Conservation (phyloP, 805 yeast genomes). For the Starmerella vaccinii region DNA sequence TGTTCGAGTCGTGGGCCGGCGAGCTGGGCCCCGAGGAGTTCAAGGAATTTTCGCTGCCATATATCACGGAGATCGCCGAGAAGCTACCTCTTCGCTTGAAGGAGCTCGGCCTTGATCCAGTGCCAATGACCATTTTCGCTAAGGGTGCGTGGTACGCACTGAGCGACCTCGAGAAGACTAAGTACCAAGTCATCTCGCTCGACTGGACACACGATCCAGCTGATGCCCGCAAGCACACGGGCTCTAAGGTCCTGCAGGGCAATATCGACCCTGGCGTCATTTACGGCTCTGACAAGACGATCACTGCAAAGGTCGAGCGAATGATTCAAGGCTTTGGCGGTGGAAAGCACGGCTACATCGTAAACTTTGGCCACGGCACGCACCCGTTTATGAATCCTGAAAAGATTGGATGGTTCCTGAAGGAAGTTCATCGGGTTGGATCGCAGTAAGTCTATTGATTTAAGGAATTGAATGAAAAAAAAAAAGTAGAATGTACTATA, state of each 20-base stretch:
- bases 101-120: slow-evolving; percentile 63
- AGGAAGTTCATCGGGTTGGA: slow-evolving; percentile 80
- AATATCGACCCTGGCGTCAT: slow-evolving; percentile 92
- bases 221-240: slow-evolving; percentile 53
- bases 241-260: slow-evolving; percentile 72
- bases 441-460: neutral
- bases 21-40: slow-evolving; percentile 88
- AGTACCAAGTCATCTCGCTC: slow-evolving; percentile 78
- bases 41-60: slow-evolving; percentile 79
- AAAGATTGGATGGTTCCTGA: slow-evolving; percentile 68
- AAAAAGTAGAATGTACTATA: neutral
- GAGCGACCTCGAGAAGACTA: slow-evolving; percentile 57
- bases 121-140: slow-evolving; percentile 85
- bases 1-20: slow-evolving; percentile 97
- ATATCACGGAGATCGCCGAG: slow-evolving; percentile 61
- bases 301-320: slow-evolving; percentile 66
- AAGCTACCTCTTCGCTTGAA: slow-evolving; percentile 57
- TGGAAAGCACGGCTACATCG: slow-evolving; percentile 67
- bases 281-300: slow-evolving; percentile 78
- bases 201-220: slow-evolving; percentile 86
- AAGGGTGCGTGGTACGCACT: slow-evolving; percentile 97
- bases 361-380: slow-evolving; percentile 96
- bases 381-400: slow-evolving; percentile 97
- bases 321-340: slow-evolving; percentile 83
- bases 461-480: neutral